phyloP scores from a whole-genome alignment of 1,284 basidiomycete genomes.

The Schizophyllum amplum region DNA sequence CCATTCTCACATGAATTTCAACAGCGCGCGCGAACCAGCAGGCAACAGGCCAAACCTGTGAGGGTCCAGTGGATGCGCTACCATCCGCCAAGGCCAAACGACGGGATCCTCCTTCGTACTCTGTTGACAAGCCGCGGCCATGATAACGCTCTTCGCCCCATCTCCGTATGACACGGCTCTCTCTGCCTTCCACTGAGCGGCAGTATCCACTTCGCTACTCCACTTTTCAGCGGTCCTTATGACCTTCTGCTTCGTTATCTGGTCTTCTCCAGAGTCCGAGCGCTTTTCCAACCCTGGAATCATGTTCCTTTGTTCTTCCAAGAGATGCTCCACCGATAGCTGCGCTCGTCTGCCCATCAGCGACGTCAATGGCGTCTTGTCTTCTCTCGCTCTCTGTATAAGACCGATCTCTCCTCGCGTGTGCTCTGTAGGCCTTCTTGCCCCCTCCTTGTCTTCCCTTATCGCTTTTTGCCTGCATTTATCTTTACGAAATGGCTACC shows the following conservation, averaged over 20 bases:
- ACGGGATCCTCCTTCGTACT: too few relatives aligned
- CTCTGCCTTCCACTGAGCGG: too few relatives aligned
- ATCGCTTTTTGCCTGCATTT: neutral
- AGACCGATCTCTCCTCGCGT: neutral
- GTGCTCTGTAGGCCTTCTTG: neutral
- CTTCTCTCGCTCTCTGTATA: neutral
- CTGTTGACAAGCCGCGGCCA: too few relatives aligned
- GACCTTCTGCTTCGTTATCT: neutral
- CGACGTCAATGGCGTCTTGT: neutral
- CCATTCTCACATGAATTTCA: too few relatives aligned
- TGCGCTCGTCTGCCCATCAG: neutral
- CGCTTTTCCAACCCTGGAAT: neutral
- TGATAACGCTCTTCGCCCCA: too few relatives aligned
- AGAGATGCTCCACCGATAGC: neutral
- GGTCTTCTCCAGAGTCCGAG: neutral
- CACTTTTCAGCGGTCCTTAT: neutral
- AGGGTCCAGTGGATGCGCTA: too few relatives aligned
- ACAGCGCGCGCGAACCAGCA: too few relatives aligned
- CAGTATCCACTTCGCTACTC: too few relatives aligned
- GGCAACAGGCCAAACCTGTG: too few relatives aligned
- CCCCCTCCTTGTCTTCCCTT: neutral
- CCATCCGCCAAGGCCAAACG: too few relatives aligned
- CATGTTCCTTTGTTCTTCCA: neutral
- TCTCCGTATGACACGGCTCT: too few relatives aligned
- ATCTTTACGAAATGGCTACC: neutral